These are phyloP conservation scores for Alternaria arbusti DNA, from an alignment of 2,329 filamentous ascomycete genomes.

Conservation along the genomic window DNA sequence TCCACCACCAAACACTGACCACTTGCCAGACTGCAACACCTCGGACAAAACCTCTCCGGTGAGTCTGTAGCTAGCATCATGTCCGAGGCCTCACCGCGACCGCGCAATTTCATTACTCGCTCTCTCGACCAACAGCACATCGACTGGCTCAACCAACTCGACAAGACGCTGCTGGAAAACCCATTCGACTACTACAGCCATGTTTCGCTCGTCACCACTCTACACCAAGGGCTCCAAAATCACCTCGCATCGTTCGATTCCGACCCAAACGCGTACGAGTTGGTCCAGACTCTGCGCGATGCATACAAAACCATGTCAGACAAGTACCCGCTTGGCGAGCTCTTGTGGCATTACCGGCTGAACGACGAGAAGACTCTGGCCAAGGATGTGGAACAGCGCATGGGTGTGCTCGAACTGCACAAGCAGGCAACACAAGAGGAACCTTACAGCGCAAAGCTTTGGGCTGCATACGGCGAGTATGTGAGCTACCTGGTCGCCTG, in stretches of 20 bases:
- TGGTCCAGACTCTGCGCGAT: conserved; percentile 55
- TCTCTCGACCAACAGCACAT: conserved; percentile 54
- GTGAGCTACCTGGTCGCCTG: conserved; percentile 74
- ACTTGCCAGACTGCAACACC: conserved; percentile 31
- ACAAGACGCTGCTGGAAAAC: conserved; percentile 53
- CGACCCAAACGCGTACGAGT: conserved; percentile 52
- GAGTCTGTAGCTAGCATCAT: conserved; percentile 56
- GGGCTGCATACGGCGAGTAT: conserved; percentile 80
- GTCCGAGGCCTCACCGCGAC: conserved; percentile 54
- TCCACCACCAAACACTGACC: conserved; percentile 15
- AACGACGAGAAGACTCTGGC: conserved; percentile 71
- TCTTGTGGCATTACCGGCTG: conserved; percentile 78
- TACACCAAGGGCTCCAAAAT: conserved; percentile 56
- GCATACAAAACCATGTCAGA: conserved; percentile 66
- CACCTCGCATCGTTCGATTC: conserved; percentile 44
- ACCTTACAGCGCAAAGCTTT: conserved; percentile 74
- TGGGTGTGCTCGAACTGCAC: conserved; percentile 74
- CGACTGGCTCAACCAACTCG: conserved; percentile 53
- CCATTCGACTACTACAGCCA: conserved; percentile 59
- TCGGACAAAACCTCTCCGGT: conserved; percentile 50
- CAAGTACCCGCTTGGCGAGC: conserved; percentile 74
- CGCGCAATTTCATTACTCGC: conserved; percentile 51
- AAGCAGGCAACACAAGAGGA: conserved; percentile 73
- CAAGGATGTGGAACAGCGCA: conserved; percentile 68
- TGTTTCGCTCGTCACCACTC: conserved; percentile 54